Base-by-base conservation (phyloP, 1,139 yeast species). In the Scheffersomyces cryptocercus region DNA sequence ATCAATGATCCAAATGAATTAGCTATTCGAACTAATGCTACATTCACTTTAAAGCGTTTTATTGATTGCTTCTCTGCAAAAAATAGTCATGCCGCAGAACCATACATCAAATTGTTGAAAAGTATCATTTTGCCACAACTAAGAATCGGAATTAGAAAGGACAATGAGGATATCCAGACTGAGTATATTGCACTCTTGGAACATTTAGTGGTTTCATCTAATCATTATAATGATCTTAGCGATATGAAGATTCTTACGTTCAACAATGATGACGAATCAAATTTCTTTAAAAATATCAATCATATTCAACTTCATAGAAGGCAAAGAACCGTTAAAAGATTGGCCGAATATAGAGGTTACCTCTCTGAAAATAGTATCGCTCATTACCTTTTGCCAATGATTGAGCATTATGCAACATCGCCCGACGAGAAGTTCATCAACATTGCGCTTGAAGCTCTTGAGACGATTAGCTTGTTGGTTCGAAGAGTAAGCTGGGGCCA, bases 241-340 rank as follows among this genome's bases (percentile, higher is more conserved):
- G 95, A 88, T 53, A 75, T 90, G 91, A 77, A 78, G 46, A 73
- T 79, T 2, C 68, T 93, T 39, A 67, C 85, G 1, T 77, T 73
- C 53, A 76, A 76, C 39, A 84, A 83, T 35, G 95, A 89, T 55
- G 95, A 85, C 38, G 97, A 89, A 55, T 86, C 90, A 1, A 84
- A 88, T 61, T 90, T 93, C 59, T 93, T 93, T 69, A 68, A 73
- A 45, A 90, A 90, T 56, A 75, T 95, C 36, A 78, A 78, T 48
- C 97, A 93, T 60, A 83, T 93, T 40, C 99, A 95, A 66, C 60
- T 85, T 16, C 91, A 86, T 57, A 81, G 96, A 65, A 85, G 97
- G 55, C 90, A 86, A 61, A 77, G 89, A 55, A 96, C 97, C 0
- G 74, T 93, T 24, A 77, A 81, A 53, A 77, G 88, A 46, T 67